These are phyloP conservation scores for Ceriops zippeliana DNA, from an alignment of 345 rosid genomes.

Conservation along the genomic window DNA sequence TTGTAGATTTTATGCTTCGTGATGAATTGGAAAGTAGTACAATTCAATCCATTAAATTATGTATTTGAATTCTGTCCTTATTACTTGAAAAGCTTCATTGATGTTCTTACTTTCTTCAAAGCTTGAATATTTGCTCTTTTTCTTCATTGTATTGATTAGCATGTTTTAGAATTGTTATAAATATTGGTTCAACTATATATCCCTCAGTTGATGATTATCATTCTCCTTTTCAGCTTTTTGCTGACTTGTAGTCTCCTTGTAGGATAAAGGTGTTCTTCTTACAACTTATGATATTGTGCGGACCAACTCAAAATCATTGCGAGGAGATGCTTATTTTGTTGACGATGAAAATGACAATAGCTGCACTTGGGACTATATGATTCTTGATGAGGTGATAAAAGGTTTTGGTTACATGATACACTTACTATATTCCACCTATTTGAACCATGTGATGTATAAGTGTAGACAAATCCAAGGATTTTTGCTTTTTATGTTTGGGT, in stretches of 20 bases:
- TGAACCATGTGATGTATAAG: neutral
- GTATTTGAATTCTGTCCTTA: too few species aligned
- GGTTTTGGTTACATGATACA: neutral
- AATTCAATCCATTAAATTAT: too few species aligned
- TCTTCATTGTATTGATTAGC: too few species aligned
- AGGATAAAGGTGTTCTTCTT: slow-evolving; percentile 87
- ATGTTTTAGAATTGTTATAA: neutral
- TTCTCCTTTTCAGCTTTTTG: slow-evolving; percentile 7
- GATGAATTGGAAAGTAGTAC: neutral
- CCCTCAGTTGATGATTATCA: slow-evolving; percentile 2
- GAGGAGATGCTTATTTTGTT: slow-evolving; percentile 40
- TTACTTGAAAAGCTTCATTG: too few species aligned
- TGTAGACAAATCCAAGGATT: neutral
- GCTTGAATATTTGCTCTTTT: too few species aligned
- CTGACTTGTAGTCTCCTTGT: slow-evolving; percentile 21
- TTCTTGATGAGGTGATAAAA: slow-evolving; percentile 85
- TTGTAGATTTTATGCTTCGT: neutral
- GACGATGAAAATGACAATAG: slow-evolving; percentile 59
- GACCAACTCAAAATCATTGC: slow-evolving; percentile 70
- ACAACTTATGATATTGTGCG: slow-evolving; percentile 95
- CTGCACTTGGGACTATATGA: slow-evolving; percentile 86
- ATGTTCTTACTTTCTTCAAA: too few species aligned
- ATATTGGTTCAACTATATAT: neutral
- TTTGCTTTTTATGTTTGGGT: neutral
- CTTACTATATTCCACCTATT: neutral